phyloP scores from a whole-genome alignment of 2,329 filamentous ascomycete species.

The Pyrenophora teres region DNA sequence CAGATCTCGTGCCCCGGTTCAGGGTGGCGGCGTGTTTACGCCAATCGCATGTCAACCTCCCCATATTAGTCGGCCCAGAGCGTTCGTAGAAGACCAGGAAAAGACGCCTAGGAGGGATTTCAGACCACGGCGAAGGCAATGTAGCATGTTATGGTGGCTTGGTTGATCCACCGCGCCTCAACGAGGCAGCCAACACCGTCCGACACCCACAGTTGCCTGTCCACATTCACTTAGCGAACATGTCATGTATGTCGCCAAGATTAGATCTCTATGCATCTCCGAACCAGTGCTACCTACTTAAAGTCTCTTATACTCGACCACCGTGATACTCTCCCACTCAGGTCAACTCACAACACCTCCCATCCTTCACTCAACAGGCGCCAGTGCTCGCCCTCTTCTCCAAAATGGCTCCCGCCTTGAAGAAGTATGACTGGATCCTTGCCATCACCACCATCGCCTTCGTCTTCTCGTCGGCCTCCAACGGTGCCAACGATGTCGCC shows the following conservation, averaged over 20 bases:
- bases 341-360: not conserved
- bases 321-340: not conserved
- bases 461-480: slow-evolving; percentile 42
- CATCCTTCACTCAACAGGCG: slow-evolving; percentile 2
- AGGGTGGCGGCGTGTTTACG: not conserved
- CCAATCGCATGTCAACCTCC: slow-evolving; percentile 3
- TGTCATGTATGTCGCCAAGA: not conserved
- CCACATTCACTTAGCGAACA: slow-evolving; percentile 1
- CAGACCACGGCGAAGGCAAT: not conserved
- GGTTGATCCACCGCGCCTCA: slow-evolving; percentile 4
- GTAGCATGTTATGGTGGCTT: slow-evolving; percentile 10
- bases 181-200: slow-evolving; percentile 1
- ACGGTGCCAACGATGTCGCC: slow-evolving; percentile 59
- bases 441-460: slow-evolving; percentile 49
- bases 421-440: slow-evolving; percentile 49
- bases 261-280: not conserved
- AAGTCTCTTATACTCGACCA: slow-evolving; percentile 2
- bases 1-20: not conserved
- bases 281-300: slow-evolving; percentile 2
- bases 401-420: slow-evolving; percentile 12
- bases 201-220: not conserved
- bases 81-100: not conserved
- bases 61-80: not conserved
- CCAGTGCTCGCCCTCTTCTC: slow-evolving; percentile 1
- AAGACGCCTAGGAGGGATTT: not conserved